Conservation (phyloP, 1,284 basidiomycete genomes). For the Ustilago curta region DNA sequence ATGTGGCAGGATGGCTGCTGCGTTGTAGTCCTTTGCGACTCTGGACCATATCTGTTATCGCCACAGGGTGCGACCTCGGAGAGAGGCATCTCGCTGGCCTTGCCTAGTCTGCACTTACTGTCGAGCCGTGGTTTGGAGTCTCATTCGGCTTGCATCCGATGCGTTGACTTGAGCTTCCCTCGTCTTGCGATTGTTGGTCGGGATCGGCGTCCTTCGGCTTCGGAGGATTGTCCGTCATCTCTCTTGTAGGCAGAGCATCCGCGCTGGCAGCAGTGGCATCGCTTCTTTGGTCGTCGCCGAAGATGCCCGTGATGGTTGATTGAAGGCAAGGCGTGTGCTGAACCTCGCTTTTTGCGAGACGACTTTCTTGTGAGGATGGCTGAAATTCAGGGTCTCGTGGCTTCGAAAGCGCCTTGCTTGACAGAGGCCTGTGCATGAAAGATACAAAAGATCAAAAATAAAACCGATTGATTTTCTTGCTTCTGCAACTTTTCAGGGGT, state of each 20-base stretch:
- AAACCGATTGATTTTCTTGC: neutral
- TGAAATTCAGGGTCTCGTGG: too few species aligned
- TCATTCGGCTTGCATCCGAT: neutral
- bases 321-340: too few species aligned
- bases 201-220: neutral
- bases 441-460: neutral
- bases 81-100: neutral
- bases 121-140: constrained; percentile 8
- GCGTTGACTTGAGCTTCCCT: neutral
- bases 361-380: too few species aligned
- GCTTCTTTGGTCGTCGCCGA: too few species aligned
- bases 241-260: neutral
- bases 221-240: constrained; percentile 13
- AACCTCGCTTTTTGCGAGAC: too few species aligned
- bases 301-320: too few species aligned
- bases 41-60: constrained; percentile 2
- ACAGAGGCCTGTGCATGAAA: neutral
- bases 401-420: too few species aligned
- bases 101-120: constrained; percentile 35
- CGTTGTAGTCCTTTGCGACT: neutral
- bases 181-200: neutral
- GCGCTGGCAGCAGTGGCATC: constrained; percentile 8
- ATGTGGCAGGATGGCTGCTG: neutral
- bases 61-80: constrained; percentile 12
- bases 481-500: too few species aligned